Evolutionary conservation across 371 early-diverging fungal species (phyloP).

Genomic region (Rhizomucor pusillus): DNA sequence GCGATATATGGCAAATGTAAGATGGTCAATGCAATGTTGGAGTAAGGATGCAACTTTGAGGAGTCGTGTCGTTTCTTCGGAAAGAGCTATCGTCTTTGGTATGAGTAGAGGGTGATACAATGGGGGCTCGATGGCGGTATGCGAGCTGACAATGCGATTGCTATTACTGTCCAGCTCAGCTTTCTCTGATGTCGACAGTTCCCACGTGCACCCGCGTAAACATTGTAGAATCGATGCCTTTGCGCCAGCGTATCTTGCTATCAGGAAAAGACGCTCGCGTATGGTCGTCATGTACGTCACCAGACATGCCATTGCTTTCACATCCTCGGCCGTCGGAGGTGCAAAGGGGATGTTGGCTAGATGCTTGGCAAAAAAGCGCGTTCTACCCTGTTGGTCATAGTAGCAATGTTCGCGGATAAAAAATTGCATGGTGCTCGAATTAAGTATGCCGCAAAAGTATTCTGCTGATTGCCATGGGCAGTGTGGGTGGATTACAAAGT

Average conservation of each 20-base stretch:
- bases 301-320: conserved; percentile 16
- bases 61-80: conserved; percentile 9
- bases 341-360: conserved; percentile 66
- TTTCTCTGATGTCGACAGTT: conserved; percentile 12
- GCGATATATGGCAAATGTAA: conserved; percentile 30
- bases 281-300: conserved; percentile 17
- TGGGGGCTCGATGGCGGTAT: too few relatives aligned
- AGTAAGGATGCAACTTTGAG: conserved; percentile 30
- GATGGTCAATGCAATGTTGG: conserved; percentile 43
- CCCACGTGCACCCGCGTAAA: conserved; percentile 34
- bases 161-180: too few relatives aligned
- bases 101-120: background rate
- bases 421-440: conserved; percentile 55
- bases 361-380: conserved; percentile 58
- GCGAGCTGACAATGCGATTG: background rate
- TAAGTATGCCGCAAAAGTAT: conserved; percentile 55
- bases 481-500: conserved; percentile 44
- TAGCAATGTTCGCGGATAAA: conserved; percentile 52
- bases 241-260: conserved; percentile 6
- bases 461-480: conserved; percentile 24
- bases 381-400: conserved; percentile 64
- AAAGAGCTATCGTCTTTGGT: background rate
- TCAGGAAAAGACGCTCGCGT: conserved; percentile 21
- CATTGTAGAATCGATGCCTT: conserved; percentile 22
- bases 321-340: conserved; percentile 18